phyloP scores from a whole-genome alignment of 768 basidiomycete genomes.

The Tricholoma flavovirens region DNA sequence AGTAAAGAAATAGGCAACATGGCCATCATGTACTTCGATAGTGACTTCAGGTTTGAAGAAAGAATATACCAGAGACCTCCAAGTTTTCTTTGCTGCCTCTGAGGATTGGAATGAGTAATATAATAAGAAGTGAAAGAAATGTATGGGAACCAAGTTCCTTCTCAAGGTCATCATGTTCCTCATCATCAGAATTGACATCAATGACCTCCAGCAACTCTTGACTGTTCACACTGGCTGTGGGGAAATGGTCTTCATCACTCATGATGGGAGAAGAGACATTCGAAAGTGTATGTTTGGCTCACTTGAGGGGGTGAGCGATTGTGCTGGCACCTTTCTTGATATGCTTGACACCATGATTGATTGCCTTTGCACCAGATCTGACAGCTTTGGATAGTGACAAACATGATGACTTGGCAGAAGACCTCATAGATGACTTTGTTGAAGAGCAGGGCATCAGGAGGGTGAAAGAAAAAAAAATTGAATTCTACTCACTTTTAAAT shows the following conservation, averaged over 20 bases:
- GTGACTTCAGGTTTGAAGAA: not conserved
- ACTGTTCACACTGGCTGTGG: not conserved
- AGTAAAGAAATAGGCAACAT: not conserved
- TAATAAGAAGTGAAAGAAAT: not conserved
- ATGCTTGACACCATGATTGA: not conserved
- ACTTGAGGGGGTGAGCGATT: not conserved
- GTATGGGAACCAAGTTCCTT: not conserved
- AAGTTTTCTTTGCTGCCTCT: too few relatives aligned
- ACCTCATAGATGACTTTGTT: too few relatives aligned
- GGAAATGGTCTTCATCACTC: not conserved
- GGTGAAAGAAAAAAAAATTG: too few relatives aligned
- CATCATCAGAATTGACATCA: not conserved
- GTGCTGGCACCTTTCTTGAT: not conserved
- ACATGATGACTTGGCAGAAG: not conserved
- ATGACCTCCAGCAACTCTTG: not conserved
- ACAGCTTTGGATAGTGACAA: not conserved
- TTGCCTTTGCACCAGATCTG: not conserved
- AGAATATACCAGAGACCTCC: too few relatives aligned
- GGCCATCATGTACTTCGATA: not conserved
- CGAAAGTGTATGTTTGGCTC: not conserved
- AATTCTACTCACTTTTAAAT: too few relatives aligned
- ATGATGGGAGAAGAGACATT: not conserved
- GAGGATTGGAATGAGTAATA: not conserved
- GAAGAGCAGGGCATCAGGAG: too few relatives aligned
- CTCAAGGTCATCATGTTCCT: not conserved